Conservation (phyloP, 2,329 filamentous ascomycete genomes). For the Arthrobotrys sphaeroides region DNA sequence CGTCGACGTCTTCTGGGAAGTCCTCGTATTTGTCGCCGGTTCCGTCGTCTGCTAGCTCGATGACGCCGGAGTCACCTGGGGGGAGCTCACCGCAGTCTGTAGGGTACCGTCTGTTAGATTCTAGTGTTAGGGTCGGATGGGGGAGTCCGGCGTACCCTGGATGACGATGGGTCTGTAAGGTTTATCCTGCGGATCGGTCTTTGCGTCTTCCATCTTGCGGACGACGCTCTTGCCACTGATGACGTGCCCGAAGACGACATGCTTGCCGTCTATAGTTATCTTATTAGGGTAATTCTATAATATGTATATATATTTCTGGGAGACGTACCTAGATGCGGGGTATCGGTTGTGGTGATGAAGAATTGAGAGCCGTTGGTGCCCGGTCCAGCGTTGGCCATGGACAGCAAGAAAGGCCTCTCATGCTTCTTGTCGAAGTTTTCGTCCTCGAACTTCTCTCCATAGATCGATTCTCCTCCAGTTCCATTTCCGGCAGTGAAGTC, state of each 20-base stretch:
- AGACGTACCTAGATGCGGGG: conserved; percentile 21
- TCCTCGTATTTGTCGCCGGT: conserved; percentile 95
- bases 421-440: conserved; percentile 91
- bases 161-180: conserved; percentile 78
- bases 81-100: conserved; percentile 85
- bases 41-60: conserved; percentile 75
- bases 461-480: conserved; percentile 89
- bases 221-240: conserved; percentile 90
- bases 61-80: conserved; percentile 73
- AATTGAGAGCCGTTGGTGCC: conserved; percentile 97
- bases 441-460: conserved; percentile 88
- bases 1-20: conserved; percentile 83
- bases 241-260: conserved; percentile 96
- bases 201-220: conserved; percentile 86
- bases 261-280: conserved; percentile 78
- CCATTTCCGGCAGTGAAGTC: conserved; percentile 83
- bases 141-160: conserved; percentile 61
- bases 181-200: conserved; percentile 79
- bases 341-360: conserved; percentile 84
- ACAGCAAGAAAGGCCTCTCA: conserved; percentile 90
- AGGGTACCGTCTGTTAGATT: neutral
- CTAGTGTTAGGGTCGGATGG: neutral
- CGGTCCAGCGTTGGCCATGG: conserved; percentile 94
- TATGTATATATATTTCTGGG: neutral
- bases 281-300: no score